Conservation (phyloP, 192 early-diverging fungal species). For the Backusella circina region DNA sequence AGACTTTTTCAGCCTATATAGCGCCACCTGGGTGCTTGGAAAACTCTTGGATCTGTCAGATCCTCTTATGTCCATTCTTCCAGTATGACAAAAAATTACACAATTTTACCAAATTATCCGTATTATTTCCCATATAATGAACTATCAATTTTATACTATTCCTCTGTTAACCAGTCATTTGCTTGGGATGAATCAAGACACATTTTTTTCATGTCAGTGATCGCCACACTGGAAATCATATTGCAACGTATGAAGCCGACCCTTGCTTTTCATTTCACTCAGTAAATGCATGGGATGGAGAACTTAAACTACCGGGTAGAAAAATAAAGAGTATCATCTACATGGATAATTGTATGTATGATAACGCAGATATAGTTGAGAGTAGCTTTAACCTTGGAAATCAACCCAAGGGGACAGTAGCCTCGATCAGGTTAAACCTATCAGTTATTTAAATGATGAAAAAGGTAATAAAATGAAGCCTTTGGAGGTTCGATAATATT, state of each 20-base stretch:
- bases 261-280: conserved; percentile 43
- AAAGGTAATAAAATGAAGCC: no score
- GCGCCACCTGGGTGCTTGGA: conserved; percentile 25
- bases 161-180: conserved; percentile 37
- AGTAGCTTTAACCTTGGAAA: conserved; percentile 20
- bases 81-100: conserved; percentile 37
- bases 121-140: conserved; percentile 37
- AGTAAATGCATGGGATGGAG: conserved; percentile 44
- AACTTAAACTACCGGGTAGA: conserved; percentile 13
- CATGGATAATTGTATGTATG: conserved; percentile 30
- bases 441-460: no score
- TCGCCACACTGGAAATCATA: conserved; percentile 29
- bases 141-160: conserved; percentile 34
- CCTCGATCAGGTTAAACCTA: no score
- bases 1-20: conserved; percentile 20
- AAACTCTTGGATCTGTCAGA: conserved; percentile 15
- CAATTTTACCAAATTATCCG: conserved; percentile 45
- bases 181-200: conserved; percentile 35
- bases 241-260: conserved; percentile 40
- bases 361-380: conserved; percentile 34
- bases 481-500: no score
- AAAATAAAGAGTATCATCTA: conserved; percentile 14
- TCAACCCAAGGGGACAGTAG: no score
- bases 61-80: conserved; percentile 46
- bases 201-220: conserved; percentile 42